Percentiles rank a stretch among this genome's conserved stretches.
phyloP scores from a whole-genome alignment of 495 filamentous ascomycete genomes.

The Aspergillus homomorphus region DNA sequence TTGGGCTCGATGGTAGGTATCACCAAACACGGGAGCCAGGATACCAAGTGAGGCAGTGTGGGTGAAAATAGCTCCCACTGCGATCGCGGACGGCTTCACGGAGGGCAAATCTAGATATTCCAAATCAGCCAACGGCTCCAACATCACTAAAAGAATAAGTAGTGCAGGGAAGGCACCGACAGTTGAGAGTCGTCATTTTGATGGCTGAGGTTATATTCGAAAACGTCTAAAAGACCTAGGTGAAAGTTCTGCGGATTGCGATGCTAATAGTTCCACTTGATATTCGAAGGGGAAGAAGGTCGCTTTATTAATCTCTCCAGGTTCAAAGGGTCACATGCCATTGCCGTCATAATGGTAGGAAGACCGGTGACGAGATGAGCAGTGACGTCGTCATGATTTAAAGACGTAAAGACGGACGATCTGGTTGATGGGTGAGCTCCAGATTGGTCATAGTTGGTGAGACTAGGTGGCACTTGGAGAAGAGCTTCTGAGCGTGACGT shows the following conservation, averaged over 20 bases:
- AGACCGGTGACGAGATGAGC: neutral
- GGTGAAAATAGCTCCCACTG: conserved; percentile 92
- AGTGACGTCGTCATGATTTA: conserved; percentile 47
- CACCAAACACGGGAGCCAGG: conserved; percentile 85
- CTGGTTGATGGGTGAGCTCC: no score
- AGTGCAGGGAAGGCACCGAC: conserved; percentile 43
- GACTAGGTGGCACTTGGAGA: no score
- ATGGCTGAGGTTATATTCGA: neutral
- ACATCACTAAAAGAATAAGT: no score
- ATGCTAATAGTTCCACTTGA: neutral
- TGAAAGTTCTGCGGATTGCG: neutral
- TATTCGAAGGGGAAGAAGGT: neutral
- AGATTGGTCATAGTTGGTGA: no score
- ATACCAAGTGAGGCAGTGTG: conserved; percentile 79
- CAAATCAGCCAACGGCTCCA: conserved; percentile 2
- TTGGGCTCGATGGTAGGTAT: conserved; percentile 93
- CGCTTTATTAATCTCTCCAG: neutral
- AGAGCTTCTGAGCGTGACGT: no score
- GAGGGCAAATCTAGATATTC: conserved; percentile 72
- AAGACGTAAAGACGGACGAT: conserved; percentile 15
- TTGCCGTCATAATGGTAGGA: neutral
- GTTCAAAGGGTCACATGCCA: conserved; percentile 13
- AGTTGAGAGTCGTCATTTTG: conserved; percentile 62
- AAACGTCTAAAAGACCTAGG: neutral
- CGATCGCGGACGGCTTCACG: conserved; percentile 97